These are phyloP conservation scores for Nicotiana undulata DNA, from an alignment of 257 asterid species.

Conservation along the genomic window DNA sequence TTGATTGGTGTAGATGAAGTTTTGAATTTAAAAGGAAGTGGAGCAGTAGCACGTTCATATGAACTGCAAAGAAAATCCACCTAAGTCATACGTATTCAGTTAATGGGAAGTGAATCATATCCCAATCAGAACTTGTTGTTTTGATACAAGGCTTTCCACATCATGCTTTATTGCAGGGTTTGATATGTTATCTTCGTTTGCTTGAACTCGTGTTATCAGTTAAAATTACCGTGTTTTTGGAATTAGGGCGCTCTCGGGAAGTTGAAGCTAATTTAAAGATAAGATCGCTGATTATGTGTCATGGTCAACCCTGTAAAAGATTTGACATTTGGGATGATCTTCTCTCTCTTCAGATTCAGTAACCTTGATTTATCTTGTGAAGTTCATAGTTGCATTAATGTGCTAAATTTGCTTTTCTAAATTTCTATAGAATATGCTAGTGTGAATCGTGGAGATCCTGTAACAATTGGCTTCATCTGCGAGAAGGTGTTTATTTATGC, in stretches of 20 bases:
- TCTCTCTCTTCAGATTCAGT: background rate
- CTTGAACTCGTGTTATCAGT: background rate
- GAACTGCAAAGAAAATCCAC: background rate
- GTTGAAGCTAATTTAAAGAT: background rate
- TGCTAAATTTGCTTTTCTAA: background rate
- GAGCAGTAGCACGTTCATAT: background rate
- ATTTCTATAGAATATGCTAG: background rate
- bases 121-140: background rate
- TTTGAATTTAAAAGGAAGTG: background rate
- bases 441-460: background rate
- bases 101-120: background rate
- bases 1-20: constrained; percentile 2
- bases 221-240: background rate
- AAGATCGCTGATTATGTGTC: background rate
- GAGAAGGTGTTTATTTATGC: background rate
- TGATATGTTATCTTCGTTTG: background rate
- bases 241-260: background rate
- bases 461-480: background rate
- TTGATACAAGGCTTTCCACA: background rate
- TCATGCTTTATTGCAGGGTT: background rate
- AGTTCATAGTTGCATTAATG: background rate
- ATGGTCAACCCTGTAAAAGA: background rate
- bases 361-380: background rate
- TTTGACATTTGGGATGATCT: background rate
- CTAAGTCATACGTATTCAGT: background rate